Base-by-base conservation (phyloP, 352 stramenopile species). In the Globisporangium heterothallicum region DNA sequence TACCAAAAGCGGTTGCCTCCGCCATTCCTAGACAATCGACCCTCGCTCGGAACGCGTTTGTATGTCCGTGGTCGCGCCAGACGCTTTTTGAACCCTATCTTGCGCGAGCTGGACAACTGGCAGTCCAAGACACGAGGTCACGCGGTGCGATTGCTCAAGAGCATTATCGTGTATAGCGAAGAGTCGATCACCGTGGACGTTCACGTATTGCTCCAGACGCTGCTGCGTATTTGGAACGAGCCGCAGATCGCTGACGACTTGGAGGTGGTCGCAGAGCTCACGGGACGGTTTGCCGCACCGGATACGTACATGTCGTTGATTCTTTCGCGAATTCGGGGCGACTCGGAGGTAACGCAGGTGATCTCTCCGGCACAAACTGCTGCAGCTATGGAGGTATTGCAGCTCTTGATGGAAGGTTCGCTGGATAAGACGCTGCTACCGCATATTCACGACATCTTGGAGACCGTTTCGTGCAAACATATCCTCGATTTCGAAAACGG, bases 91-190 rank as follows among this genome's bases (percentile, higher is more conserved):
- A 72, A 78, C 43, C 86, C 80, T 36, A 66, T 98, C 4, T 59
- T 98, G 38, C 62, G 64, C 12, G 95, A 98, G 52, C 72, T 98
- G 18, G 78, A 64, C 14, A 97, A 96, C 64, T 98, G 93, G 94
- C 85, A 91, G 53, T 72, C 69, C 40, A 60, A 69, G 7, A 98
- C 90, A 2, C 75, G 88, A 9, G 59, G 68, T 3, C 78, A 94
- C 50, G 92, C 88, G 9, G 86, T 88, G 27, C 73, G 86, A 12
- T 70, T 98, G 22, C 76, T 98, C 35, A 82, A 86, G 48, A 90
- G 82, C 59, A 64, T 98, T 38, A 52, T 97, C 27, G 79, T 98
- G 30, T 97, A 96, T 54, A 92, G 86, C 56, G 95, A 98, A 66
- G 92, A 98, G 46, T 86, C 86, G 40, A 80, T 98, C 45, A 97